Evolutionary conservation across 1,284 basidiomycete genomes (phyloP).

Genomic region (Naganishia sp.): DNA sequence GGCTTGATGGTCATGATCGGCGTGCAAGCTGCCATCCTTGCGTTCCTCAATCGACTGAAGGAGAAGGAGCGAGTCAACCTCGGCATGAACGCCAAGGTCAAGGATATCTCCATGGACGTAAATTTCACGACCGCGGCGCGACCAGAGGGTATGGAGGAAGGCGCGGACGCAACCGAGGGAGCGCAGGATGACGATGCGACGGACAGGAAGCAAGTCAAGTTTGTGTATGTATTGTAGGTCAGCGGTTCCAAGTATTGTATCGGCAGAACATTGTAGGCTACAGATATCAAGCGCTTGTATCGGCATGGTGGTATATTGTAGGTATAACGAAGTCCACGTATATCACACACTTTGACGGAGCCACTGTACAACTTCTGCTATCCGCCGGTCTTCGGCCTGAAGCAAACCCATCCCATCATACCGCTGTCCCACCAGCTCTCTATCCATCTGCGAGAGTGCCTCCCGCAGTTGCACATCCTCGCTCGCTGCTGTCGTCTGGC

Average conservation of each 20-base stretch:
- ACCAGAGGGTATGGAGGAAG: slow-evolving; percentile 29
- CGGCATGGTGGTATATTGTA: neutral
- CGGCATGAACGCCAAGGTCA: slow-evolving; percentile 48
- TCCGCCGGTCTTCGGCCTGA: neutral
- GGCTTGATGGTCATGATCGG: slow-evolving; percentile 36
- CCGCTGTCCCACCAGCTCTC: slow-evolving; percentile 5
- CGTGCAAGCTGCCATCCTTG: slow-evolving; percentile 41
- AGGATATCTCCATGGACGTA: slow-evolving; percentile 48
- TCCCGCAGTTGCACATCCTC: neutral
- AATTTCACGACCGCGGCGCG: slow-evolving; percentile 37
- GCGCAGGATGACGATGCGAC: slow-evolving; percentile 40
- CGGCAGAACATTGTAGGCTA: neutral
- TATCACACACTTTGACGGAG: neutral
- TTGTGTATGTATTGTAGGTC: slow-evolving; percentile 30
- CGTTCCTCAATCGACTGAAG: slow-evolving; percentile 47
- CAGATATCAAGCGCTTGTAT: neutral
- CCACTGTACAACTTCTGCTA: slow-evolving; percentile 1
- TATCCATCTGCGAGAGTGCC: neutral
- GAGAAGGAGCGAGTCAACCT: slow-evolving; percentile 47
- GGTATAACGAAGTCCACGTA: neutral
- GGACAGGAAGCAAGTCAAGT: slow-evolving; percentile 48
- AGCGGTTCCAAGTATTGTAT: neutral
- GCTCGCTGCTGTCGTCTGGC: neutral
- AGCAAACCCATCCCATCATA: neutral
- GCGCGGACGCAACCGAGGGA: slow-evolving; percentile 38